Percentiles rank a stretch among this genome's conserved stretches.
Evolutionary conservation across 2,329 filamentous ascomycete genomes (phyloP).

Genomic region (Basipetospora chlamydospora): DNA sequence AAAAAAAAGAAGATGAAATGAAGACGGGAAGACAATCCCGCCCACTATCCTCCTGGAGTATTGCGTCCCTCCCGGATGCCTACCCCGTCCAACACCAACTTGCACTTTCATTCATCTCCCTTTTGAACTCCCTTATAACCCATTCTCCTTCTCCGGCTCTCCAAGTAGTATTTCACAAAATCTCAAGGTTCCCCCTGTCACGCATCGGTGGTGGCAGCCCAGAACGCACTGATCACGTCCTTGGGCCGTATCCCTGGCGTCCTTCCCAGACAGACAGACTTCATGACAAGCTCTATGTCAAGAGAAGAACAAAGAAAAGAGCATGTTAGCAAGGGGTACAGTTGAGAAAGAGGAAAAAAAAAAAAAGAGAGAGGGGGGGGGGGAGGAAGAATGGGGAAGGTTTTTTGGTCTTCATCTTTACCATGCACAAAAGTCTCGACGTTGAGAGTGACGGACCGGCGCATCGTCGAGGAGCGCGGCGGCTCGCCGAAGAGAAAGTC

Average conservation of each 20-base stretch:
- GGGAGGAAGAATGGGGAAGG: not conserved
- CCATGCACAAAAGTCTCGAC: constrained; percentile 19
- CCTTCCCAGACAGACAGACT: constrained; percentile 23
- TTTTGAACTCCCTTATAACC: too few relatives aligned
- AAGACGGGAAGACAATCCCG: not conserved
- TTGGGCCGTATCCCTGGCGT: constrained; percentile 23
- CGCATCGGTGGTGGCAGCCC: constrained; percentile 9
- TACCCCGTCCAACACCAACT: too few relatives aligned
- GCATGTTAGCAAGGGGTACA: not conserved
- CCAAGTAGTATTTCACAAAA: too few relatives aligned
- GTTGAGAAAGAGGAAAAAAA: not conserved
- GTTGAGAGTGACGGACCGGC: constrained; percentile 18
- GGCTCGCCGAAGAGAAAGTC: not conserved
- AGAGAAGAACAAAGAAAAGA: not conserved
- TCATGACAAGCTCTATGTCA: constrained; percentile 19
- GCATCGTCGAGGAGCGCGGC: constrained; percentile 14
- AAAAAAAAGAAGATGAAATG: not conserved
- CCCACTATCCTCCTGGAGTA: too few relatives aligned
- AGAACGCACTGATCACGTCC: constrained; percentile 20
- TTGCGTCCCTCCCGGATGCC: too few relatives aligned
- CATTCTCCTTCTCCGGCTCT: too few relatives aligned
- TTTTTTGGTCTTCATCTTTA: too few relatives aligned
- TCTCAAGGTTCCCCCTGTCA: too few relatives aligned
- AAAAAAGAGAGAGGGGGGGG: not conserved
- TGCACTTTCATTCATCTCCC: too few relatives aligned